A percentile compares a stretch with the other conserved stretches of the same genome.
Evolutionary conservation across 257 asterid genomes (phyloP).

Genomic region (Paraleonurus japonicus): DNA sequence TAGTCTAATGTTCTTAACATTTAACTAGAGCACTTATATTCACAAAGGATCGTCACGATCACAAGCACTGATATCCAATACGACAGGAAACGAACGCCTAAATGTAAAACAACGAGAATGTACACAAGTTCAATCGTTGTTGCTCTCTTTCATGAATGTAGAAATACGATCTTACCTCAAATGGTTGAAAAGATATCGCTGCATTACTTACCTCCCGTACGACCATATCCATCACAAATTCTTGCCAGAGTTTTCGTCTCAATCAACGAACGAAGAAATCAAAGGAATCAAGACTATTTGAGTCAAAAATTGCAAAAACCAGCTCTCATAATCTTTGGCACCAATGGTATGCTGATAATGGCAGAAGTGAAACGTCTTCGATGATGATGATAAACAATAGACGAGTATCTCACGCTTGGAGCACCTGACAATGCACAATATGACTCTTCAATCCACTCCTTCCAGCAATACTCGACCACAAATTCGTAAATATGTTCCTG

Average conservation of each 20-base stretch:
- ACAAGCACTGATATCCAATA: conserved; percentile 30
- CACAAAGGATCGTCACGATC: conserved; percentile 37
- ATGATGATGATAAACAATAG: neutral
- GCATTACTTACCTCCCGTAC: neutral
- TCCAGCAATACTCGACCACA: conserved; percentile 67
- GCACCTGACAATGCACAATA: conserved; percentile 65
- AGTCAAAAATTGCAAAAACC: conserved; percentile 12
- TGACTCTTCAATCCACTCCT: conserved; percentile 65
- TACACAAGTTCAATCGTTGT: conserved; percentile 29
- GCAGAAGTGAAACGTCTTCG: neutral
- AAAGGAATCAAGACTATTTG: neutral
- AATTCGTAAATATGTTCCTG: conserved; percentile 48
- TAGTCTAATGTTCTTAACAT: conserved; percentile 15
- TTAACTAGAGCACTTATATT: conserved; percentile 33
- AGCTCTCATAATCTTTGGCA: conserved; percentile 11
- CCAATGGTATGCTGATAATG: too few relatives aligned
- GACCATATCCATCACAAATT: conserved; percentile 7
- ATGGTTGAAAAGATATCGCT: conserved; percentile 10
- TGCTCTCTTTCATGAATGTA: conserved; percentile 33
- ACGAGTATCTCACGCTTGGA: conserved; percentile 42
- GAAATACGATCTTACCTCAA: conserved; percentile 31
- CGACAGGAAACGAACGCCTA: conserved; percentile 21
- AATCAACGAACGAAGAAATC: conserved; percentile 6
- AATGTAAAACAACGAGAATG: conserved; percentile 29
- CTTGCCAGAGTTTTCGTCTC: conserved; percentile 20